Conservation (phyloP, 1,139 yeast species). For the Yamadazyma oceani region DNA sequence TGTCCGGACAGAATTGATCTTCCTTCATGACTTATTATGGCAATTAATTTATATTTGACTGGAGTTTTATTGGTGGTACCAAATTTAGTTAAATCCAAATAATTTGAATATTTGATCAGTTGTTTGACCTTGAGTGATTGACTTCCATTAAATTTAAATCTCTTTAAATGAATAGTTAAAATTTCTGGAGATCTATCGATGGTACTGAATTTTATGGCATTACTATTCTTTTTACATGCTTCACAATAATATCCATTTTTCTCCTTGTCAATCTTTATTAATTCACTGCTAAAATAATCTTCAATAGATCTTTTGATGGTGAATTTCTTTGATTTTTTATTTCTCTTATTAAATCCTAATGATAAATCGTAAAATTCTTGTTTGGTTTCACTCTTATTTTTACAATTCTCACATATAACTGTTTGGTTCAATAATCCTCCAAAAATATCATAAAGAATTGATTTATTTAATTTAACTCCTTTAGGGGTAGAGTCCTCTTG, state of each 20-base stretch:
- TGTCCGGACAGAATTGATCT: constrained; percentile 92
- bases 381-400: constrained; percentile 78
- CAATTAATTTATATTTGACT: constrained; percentile 68
- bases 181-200: constrained; percentile 88
- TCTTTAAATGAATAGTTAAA: constrained; percentile 78
- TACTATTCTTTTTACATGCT: constrained; percentile 72
- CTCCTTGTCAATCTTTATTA: constrained; percentile 61
- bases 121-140: constrained; percentile 82
- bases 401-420: constrained; percentile 80
- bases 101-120: constrained; percentile 76
- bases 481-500: constrained; percentile 93
- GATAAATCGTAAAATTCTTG: constrained; percentile 95
- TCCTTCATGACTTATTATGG: constrained; percentile 93
- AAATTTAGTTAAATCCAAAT: constrained; percentile 69
- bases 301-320: constrained; percentile 71
- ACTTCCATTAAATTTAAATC: constrained; percentile 83
- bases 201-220: constrained; percentile 72
- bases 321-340: constrained; percentile 30
- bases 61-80: constrained; percentile 44
- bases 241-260: constrained; percentile 81
- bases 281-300: constrained; percentile 81
- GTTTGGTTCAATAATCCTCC: constrained; percentile 87
- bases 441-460: constrained; percentile 86
- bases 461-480: constrained; percentile 76
- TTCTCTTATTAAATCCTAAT: constrained; percentile 57